A percentile compares a stretch with the other conserved stretches of the same genome.
Conservation (phyloP, 768 basidiomycete genomes). For the Lentinula sp. region DNA sequence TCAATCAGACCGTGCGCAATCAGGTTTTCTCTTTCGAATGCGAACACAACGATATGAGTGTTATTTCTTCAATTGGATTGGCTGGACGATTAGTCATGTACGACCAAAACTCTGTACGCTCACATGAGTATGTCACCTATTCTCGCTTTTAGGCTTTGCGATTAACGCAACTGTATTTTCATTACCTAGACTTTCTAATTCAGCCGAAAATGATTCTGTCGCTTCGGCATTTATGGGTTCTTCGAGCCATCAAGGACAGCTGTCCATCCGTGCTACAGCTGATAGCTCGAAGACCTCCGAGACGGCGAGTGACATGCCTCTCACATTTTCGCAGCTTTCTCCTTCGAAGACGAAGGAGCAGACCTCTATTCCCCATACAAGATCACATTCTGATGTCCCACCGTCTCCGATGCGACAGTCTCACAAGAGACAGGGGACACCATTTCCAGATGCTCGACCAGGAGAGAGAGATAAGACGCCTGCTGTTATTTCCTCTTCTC, state of each 20-base stretch:
- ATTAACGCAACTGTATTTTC: neutral
- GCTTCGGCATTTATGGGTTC: neutral
- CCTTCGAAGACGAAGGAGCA: slow-evolving; percentile 21
- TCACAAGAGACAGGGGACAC: slow-evolving; percentile 41
- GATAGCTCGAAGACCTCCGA: neutral
- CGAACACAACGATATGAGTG: slow-evolving; percentile 21
- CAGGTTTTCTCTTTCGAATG: neutral
- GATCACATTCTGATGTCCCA: slow-evolving; percentile 6
- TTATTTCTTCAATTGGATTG: slow-evolving; percentile 23
- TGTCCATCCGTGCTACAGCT: slow-evolving; percentile 16
- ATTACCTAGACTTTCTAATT: neutral
- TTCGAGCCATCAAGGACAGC: slow-evolving; percentile 14
- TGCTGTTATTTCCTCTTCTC: slow-evolving; percentile 1
- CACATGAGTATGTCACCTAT: slow-evolving; percentile 36
- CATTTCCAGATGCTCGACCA: slow-evolving; percentile 14
- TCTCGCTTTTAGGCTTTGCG: neutral
- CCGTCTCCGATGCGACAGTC: slow-evolving; percentile 35
- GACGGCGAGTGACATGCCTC: slow-evolving; percentile 8
- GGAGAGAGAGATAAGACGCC: slow-evolving; percentile 26
- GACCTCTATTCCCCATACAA: neutral
- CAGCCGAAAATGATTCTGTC: neutral
- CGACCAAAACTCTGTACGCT: slow-evolving; percentile 36
- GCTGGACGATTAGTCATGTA: slow-evolving; percentile 45
- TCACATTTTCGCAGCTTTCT: slow-evolving; percentile 49
- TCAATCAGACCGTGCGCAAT: neutral